A percentile compares a stretch with the other conserved stretches of the same genome.
Conservation (phyloP, 1,284 basidiomycete species). For the Pulchroboletus neoregius region DNA sequence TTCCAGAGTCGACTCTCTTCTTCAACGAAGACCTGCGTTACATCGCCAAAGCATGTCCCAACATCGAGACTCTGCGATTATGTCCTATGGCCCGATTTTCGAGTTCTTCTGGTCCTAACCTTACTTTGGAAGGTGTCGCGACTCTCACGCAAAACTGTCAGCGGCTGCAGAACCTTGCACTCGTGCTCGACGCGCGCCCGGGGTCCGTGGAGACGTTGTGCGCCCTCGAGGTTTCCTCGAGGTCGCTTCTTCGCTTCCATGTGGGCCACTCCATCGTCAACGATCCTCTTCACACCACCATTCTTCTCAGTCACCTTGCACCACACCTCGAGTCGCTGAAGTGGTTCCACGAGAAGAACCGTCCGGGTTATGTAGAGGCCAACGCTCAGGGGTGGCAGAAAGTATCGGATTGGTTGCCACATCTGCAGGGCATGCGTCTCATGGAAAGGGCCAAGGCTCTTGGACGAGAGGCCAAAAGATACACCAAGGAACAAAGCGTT, state of each 20-base stretch:
- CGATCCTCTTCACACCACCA: slow-evolving; percentile 62
- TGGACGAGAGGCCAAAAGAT: slow-evolving; percentile 27
- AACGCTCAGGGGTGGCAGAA: slow-evolving; percentile 66
- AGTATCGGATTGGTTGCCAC: slow-evolving; percentile 62
- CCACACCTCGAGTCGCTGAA: slow-evolving; percentile 62
- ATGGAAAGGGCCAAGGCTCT: slow-evolving; percentile 50
- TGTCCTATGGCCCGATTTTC: slow-evolving; percentile 67
- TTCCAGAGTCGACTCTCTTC: slow-evolving; percentile 68
- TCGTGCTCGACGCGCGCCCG: slow-evolving; percentile 57
- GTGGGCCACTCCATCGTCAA: slow-evolving; percentile 68
- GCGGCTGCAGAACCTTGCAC: slow-evolving; percentile 57
- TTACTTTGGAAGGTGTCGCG: slow-evolving; percentile 57
- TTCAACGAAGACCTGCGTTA: slow-evolving; percentile 53
- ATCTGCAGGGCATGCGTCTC: slow-evolving; percentile 60
- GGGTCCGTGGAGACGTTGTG: slow-evolving; percentile 44
- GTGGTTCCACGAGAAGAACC: slow-evolving; percentile 71
- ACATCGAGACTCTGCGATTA: slow-evolving; percentile 59
- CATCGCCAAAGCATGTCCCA: slow-evolving; percentile 58
- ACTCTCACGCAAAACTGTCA: slow-evolving; percentile 54
- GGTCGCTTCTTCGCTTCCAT: slow-evolving; percentile 61
- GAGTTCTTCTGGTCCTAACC: slow-evolving; percentile 41
- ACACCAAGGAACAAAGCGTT: slow-evolving; percentile 46
- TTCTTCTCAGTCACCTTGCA: slow-evolving; percentile 71
- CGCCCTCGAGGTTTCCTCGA: slow-evolving; percentile 50
- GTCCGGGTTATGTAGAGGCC: slow-evolving; percentile 62